Base-by-base conservation (phyloP, 495 filamentous ascomycete species). In the Trichoderma reesei region DNA sequence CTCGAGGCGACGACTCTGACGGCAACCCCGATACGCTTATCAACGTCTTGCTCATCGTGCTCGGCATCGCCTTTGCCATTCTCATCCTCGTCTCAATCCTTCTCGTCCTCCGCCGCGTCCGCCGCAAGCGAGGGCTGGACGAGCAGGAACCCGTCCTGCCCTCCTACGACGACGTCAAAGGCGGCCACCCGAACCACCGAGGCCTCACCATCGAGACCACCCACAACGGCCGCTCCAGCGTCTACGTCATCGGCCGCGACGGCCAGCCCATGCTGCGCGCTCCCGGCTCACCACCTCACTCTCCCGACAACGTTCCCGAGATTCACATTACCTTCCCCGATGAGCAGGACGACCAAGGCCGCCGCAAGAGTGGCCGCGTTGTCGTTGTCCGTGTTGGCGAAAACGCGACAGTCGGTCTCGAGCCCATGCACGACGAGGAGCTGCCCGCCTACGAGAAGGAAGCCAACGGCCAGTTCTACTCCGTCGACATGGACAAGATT, bases 311-410 rank as follows among this genome's bases (percentile, higher is more conserved):
- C 64, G 84, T 98, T 13, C 94, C 94, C 11, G 91, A 97, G 76
- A 98, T 98, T 71, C 90, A 92, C 73, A 96, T 98, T 71, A 98
- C 94, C 0, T 97, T 98, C 78, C 94, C 94, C 14, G 94, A 98
- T 68, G 93, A 98, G 81, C 84, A 89, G 62, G 93, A 92, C 69
- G 89, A 96, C 68, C 85, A 86, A 54, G 95, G 95, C 63, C 89
- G 88, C 73, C 83, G 83, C 65, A 90, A 88, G 78, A 92, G 88
- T 60, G 92, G 92, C 36, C 83, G 91, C 10, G 89, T 96, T 34
- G 88, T 98, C n/a, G 84, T 98, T 11, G 93, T 98, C 34, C 82
- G 88, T 54, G 91, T 98, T 66, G 92, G 92, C 65, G 95, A 98
- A 59, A 87, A 65, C 18, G 82, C 90, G 54, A 82, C 85, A 59